Evolutionary conservation across 176 grass and related monocot genomes (phyloP).

Genomic region (Oryza australiensis): DNA sequence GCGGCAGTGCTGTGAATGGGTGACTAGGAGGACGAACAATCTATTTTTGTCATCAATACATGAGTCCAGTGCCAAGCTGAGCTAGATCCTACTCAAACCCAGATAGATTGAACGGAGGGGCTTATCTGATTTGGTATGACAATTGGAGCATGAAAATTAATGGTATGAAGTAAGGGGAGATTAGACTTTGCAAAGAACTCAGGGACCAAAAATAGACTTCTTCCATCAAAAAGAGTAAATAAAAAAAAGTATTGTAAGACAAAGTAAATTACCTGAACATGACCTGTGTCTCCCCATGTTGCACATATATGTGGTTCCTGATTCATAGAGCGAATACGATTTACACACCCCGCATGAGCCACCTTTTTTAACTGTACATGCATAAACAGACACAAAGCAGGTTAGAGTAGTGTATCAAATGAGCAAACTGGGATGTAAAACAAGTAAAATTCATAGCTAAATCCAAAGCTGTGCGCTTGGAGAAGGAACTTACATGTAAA

Average conservation of each 20-base stretch:
- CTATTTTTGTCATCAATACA: background rate
- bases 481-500: constrained; percentile 58
- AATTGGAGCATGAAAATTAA: background rate
- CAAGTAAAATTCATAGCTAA: background rate
- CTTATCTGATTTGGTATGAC: background rate
- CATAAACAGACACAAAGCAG: constrained; percentile 17
- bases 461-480: background rate
- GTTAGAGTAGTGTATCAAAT: constrained; percentile 17
- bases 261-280: constrained; percentile 79
- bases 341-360: constrained; percentile 83
- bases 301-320: constrained; percentile 90
- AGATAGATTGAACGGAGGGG: background rate
- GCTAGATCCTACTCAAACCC: background rate
- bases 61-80: background rate
- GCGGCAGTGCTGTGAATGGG: background rate
- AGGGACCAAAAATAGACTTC: background rate
- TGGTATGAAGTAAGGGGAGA: background rate
- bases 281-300: constrained; percentile 80
- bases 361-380: constrained; percentile 70
- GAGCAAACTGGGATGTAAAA: background rate
- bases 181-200: background rate
- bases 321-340: constrained; percentile 80
- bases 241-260: background rate
- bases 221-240: background rate
- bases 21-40: background rate